These are phyloP conservation scores for Nigrograna mackinnonii DNA, from an alignment of 2,329 filamentous ascomycete genomes.

Conservation along the genomic window DNA sequence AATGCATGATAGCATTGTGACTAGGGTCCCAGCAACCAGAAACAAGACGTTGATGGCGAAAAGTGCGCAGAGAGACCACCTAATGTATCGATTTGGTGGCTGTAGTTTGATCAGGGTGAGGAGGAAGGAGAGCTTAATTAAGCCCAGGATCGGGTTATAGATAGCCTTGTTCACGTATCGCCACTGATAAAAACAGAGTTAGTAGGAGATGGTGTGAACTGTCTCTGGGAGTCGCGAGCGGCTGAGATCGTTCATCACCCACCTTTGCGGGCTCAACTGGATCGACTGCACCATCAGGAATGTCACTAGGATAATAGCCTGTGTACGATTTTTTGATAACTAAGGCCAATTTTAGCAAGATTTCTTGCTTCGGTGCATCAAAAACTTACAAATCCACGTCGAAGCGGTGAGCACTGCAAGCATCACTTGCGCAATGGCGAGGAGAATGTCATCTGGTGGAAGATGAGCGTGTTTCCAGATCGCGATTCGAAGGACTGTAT, in stretches of 20 bases:
- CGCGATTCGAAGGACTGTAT: too few species aligned
- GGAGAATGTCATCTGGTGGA: conserved; percentile 10
- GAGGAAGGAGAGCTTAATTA: conserved; percentile 23
- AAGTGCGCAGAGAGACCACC: conserved; percentile 14
- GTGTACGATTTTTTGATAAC: conserved; percentile 10
- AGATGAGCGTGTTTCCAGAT: too few species aligned
- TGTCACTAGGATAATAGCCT: conserved; percentile 17
- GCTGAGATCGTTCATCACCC: neutral
- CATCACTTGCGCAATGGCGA: conserved; percentile 8
- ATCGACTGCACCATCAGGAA: conserved; percentile 14
- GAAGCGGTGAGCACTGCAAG: conserved; percentile 4
- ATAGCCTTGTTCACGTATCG: conserved; percentile 17
- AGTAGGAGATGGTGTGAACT: too few species aligned
- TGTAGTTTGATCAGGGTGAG: conserved; percentile 20
- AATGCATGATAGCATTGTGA: conserved; percentile 2
- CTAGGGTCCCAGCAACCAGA: conserved; percentile 16
- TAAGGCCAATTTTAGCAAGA: neutral
- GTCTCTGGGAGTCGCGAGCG: too few species aligned
- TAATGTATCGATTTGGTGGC: conserved; percentile 18
- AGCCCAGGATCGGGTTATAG: conserved; percentile 22
- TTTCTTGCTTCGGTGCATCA: neutral
- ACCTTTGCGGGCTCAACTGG: conserved; percentile 4
- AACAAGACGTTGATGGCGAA: conserved; percentile 16
- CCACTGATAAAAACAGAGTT: conserved; percentile 6
- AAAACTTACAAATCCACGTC: conserved; percentile 7